Conservation (phyloP, 768 basidiomycete species). For the Mrakia frigida region DNA sequence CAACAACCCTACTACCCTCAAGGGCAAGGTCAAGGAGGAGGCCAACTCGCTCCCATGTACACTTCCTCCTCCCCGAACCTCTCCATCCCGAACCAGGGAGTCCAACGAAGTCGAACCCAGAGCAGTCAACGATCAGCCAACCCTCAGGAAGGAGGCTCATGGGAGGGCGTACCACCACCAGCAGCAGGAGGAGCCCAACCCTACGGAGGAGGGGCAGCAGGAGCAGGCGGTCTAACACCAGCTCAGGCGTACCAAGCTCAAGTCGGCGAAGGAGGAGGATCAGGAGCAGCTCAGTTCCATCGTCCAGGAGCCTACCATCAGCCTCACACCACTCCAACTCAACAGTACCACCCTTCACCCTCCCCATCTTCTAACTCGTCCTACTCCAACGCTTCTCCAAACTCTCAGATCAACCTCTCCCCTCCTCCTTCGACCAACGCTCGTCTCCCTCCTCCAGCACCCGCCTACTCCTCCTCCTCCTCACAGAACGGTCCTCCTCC, state of each 20-base stretch:
- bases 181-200: not conserved
- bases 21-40: not conserved
- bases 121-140: conserved; percentile 16
- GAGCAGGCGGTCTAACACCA: conserved; percentile 55
- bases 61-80: conserved; percentile 15
- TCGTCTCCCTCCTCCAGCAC: not conserved
- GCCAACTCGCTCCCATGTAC: not conserved
- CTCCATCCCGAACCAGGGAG: not conserved
- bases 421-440: not conserved
- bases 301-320: conserved; percentile 2
- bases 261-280: conserved; percentile 43
- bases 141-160: not conserved
- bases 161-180: not conserved
- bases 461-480: not conserved
- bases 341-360: not conserved
- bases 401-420: conserved; percentile 1
- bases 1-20: not conserved
- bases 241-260: conserved; percentile 79
- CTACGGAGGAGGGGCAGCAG: not conserved
- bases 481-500: conserved; percentile 1
- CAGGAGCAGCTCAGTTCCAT: not conserved
- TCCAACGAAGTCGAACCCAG: conserved; percentile 13
- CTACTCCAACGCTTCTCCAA: conserved; percentile 20
- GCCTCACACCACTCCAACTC: not conserved
- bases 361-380: not conserved